Conservation (phyloP, 495 filamentous ascomycete genomes). For the Penicillium atrosanguineum region DNA sequence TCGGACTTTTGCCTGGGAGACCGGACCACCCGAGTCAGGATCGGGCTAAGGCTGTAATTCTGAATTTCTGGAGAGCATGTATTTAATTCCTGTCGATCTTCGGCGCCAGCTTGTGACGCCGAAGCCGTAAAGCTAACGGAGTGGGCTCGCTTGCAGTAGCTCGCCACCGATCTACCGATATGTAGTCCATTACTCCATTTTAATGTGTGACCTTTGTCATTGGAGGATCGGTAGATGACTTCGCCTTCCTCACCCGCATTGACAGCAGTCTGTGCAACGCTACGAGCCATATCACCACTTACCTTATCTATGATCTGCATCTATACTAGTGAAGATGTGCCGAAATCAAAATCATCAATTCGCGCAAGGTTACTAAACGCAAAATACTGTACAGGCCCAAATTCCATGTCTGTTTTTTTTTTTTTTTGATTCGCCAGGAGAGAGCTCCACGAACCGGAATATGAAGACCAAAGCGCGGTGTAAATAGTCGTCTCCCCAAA, state of each 20-base stretch:
- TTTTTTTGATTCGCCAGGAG: too few species aligned
- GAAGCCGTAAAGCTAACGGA: not conserved
- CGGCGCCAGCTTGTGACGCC: not conserved
- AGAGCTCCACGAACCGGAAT: too few species aligned
- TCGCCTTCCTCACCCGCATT: not conserved
- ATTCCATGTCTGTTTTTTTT: too few species aligned
- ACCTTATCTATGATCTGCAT: too few species aligned
- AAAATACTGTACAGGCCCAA: too few species aligned
- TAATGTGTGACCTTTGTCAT: not conserved
- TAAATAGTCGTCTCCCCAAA: too few species aligned
- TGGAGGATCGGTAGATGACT: not conserved
- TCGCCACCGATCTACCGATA: not conserved
- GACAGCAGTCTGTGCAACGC: not conserved
- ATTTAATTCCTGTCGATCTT: not conserved
- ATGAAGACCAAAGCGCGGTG: too few species aligned
- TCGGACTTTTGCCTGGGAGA: conserved; percentile 2
- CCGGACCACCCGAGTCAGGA: not conserved
- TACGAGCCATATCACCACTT: not conserved
- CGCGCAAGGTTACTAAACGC: too few species aligned
- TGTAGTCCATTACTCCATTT: too few species aligned
- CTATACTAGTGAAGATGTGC: too few species aligned
- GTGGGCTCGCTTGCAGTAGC: not conserved
- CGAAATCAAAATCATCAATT: too few species aligned
- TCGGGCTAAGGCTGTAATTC: not conserved
- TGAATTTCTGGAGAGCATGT: not conserved